Base-by-base conservation (phyloP, 2,329 filamentous ascomycete species). In the Ilyonectria mors-panacis region DNA sequence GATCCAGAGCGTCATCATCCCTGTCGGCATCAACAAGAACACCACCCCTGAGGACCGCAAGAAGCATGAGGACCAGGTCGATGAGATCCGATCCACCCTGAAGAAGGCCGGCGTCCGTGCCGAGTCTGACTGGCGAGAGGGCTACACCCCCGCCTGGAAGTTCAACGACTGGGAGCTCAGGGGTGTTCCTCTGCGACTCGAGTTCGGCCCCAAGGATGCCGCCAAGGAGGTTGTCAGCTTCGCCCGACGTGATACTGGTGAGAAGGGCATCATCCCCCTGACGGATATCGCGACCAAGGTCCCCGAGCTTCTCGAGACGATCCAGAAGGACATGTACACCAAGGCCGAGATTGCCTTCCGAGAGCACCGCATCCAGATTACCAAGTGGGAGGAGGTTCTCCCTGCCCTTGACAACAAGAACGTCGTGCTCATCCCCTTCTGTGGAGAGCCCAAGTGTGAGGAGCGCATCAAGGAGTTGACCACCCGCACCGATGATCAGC, bases 81-180 rank as follows among this genome's bases (percentile, higher is more conserved):
- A 94, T 56, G 88, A 89, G 55, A 88, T 99, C 68, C 88, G 89
- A 56, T 82, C 86, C 37, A 87, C 89, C 12, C 87, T 99, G 57
- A 90, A 89, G 78, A 91, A 89, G 67, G 92, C 88, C 21, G 92
- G 91, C 63, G 85, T 99, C 44, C 93, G 96, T 65, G 89, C 90
- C 65, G 92, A 97, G 72, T 89, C 91, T 58, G 96, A 99, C 79
- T 88, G 90, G 79, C 92, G 97, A 66, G 95, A 98, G 58, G 93
- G 93, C 72, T 97, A 98, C 90, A 90, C 94, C 67, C 95, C 96
- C 44, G 94, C 94, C 71, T 98, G 93, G 91, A 99, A 99, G 83
- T 99, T 99, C 87, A 97, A 97, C 83, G 95, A 99, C 83, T 98
- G 94, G 94, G 97, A 99, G 82, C 88, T 98, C 75, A 97, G 95